Evolutionary conservation across 1,284 basidiomycete genomes (phyloP), one percentile per base, ranked within the genome.

Genomic region (Ustilago bromivora): DNA sequence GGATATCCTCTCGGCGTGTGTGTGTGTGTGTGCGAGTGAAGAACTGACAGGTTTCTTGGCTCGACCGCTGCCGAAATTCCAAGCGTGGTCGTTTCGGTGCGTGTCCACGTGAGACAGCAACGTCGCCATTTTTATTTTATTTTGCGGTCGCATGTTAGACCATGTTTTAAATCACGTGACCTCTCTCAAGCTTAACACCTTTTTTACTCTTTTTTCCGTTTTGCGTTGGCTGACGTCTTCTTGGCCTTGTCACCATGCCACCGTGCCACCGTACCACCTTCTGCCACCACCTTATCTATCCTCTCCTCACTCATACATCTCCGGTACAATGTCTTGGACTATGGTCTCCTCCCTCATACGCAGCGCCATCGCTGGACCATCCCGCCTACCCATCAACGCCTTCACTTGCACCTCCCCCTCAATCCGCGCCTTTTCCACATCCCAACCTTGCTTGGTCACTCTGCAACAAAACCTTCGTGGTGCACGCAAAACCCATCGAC

Each of bases 381-480:
- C 73, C 6, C 68, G 69, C 15, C 53, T 71, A 5, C 36, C 65
- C 8, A 41, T 57, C 13, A 28, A 28, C 23, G 13, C 40, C 15
- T 1, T 41, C 13, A 15, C 12, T 23, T 11, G 43, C 11, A 12
- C 40, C 19, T 13, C 58, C 34, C 47, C 28, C 35, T 19, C 56
- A 17, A 28, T 46, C 31, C 76, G 79, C 19, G n/a, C 66, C 6
- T 68, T 85, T 85, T 52, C 76, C 87, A 71, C 79, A 57, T 62
- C 78, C 4, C 51, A 71, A 13, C 66, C 72, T n/a, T 28, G 23
- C 23, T 28, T 47, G 12, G 81, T 82, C n/a, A 85, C 84, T 36
- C 68, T 85, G 58, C 83, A 82, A 46, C 84, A 85, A 62, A 84
- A 76, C n/a, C 74, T 84, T 13, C 80, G 84, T 40, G 84, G 84